phyloP scores from a whole-genome alignment of 108 stramenopile genomes.

The Conticribra guillardii region DNA sequence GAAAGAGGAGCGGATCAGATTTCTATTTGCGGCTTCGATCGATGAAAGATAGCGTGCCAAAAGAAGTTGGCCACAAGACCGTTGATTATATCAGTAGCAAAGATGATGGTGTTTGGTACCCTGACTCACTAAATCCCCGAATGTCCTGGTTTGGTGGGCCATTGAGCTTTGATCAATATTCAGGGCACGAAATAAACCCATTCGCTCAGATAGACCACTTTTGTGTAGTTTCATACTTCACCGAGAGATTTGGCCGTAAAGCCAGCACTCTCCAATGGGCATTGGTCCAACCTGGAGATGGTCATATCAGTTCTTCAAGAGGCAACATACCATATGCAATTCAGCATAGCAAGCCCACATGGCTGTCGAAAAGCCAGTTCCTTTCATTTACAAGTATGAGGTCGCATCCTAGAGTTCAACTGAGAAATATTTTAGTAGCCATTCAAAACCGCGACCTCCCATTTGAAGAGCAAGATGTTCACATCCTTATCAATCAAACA shows the following conservation, averaged over 20 bases:
- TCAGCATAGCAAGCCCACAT: slow-evolving; percentile 19
- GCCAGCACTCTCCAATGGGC: slow-evolving; percentile 21
- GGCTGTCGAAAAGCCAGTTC: slow-evolving; percentile 42
- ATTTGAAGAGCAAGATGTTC: slow-evolving; percentile 28
- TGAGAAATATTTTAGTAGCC: slow-evolving; percentile 38
- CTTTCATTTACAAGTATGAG: slow-evolving; percentile 39
- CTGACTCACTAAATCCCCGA: slow-evolving; percentile 19
- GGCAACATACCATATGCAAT: slow-evolving; percentile 43
- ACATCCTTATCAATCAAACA: slow-evolving; percentile 42
- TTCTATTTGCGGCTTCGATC: slow-evolving; percentile 13
- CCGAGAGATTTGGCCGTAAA: slow-evolving; percentile 12
- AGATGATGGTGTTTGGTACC: slow-evolving; percentile 26
- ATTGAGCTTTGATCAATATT: slow-evolving; percentile 15
- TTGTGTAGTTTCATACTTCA: slow-evolving; percentile 25
- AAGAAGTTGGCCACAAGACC: slow-evolving; percentile 7
- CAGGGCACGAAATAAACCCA: slow-evolving; percentile 26
- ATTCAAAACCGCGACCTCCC: slow-evolving; percentile 31
- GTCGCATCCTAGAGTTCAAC: slow-evolving; percentile 47
- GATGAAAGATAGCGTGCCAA: background rate
- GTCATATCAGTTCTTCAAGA: background rate
- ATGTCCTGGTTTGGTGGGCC: slow-evolving; percentile 51
- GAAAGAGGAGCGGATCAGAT: slow-evolving; percentile 10
- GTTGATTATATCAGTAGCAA: slow-evolving; percentile 16
- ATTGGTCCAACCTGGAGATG: slow-evolving; percentile 22
- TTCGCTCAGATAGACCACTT: slow-evolving; percentile 15